These are phyloP conservation scores for Simplicillium aogashimaense DNA, from an alignment of 2,329 filamentous ascomycete species.

Conservation along the genomic window DNA sequence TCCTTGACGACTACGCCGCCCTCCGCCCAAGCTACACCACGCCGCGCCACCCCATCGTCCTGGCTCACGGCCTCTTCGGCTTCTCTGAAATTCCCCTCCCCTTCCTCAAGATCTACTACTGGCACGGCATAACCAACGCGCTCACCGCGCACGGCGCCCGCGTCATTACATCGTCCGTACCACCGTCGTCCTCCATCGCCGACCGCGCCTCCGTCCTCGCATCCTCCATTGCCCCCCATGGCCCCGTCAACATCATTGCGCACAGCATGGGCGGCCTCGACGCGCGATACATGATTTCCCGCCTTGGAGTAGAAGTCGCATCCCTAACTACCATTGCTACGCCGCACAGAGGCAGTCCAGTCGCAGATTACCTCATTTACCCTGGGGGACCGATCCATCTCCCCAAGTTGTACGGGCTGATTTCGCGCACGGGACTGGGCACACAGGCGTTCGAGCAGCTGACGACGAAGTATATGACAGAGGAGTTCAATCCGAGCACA, in stretches of 20 bases:
- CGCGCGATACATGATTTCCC: conserved; percentile 54
- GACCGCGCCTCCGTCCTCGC: conserved; percentile 49
- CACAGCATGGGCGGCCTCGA: conserved; percentile 62
- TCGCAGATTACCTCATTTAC: conserved; percentile 44
- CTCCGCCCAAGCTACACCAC: conserved; percentile 35
- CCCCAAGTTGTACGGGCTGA: conserved; percentile 44
- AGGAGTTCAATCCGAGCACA: conserved; percentile 48
- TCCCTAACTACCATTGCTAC: conserved; percentile 46
- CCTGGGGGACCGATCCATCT: conserved; percentile 28
- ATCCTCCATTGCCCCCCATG: conserved; percentile 35
- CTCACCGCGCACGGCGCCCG: conserved; percentile 40
- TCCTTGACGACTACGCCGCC: conserved; percentile 35
- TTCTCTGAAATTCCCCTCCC: conserved; percentile 47
- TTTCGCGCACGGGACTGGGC: conserved; percentile 41
- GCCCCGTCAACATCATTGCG: conserved; percentile 65
- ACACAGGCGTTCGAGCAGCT: conserved; percentile 53
- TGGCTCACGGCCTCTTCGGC: conserved; percentile 56
- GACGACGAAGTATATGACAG: conserved; percentile 46
- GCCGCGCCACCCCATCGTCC: conserved; percentile 52
- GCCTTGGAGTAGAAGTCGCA: conserved; percentile 36
- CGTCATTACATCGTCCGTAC: conserved; percentile 52
- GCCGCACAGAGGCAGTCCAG: conserved; percentile 44
- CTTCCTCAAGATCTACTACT: conserved; percentile 49
- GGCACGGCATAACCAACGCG: conserved; percentile 53
- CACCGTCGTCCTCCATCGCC: conserved; percentile 51